Evolutionary conservation across 495 filamentous ascomycete species (phyloP).

Genomic region (Tuber umbilicatum): DNA sequence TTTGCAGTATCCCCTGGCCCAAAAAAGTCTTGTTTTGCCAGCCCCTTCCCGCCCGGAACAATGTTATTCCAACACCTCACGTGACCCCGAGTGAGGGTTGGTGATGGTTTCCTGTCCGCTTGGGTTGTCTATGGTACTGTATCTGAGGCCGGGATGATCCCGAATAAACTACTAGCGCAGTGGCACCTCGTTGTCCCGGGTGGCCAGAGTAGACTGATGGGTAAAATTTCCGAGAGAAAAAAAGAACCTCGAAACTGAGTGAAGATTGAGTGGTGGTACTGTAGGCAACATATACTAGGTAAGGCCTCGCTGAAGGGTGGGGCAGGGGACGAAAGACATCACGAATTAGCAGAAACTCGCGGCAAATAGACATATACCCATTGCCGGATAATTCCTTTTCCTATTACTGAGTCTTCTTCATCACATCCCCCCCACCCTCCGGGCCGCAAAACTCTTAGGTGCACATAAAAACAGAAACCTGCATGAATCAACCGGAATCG

Average conservation of each 20-base stretch:
- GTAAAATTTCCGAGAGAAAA: neutral
- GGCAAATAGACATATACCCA: neutral
- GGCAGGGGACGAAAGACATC: too few relatives aligned
- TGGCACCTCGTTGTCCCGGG: neutral
- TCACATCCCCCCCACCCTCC: neutral
- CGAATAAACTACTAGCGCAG: neutral
- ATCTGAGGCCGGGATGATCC: neutral
- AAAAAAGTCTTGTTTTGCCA: neutral
- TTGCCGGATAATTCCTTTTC: neutral
- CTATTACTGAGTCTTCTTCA: neutral
- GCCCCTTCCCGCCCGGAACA: neutral
- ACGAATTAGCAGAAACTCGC: too few relatives aligned
- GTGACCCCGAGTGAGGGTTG: neutral
- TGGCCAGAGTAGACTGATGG: neutral
- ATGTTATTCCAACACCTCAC: neutral
- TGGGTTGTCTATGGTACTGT: neutral
- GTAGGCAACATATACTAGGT: too few relatives aligned
- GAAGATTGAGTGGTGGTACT: too few relatives aligned
- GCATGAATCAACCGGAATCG: neutral
- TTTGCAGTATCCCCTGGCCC: neutral
- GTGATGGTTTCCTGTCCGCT: neutral
- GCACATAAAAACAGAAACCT: neutral
- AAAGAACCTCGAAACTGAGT: neutral
- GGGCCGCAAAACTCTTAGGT: neutral
- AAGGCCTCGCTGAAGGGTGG: too few relatives aligned